Conservation (phyloP, 2,329 filamentous ascomycete species). For the Chlorencoelia australis region DNA sequence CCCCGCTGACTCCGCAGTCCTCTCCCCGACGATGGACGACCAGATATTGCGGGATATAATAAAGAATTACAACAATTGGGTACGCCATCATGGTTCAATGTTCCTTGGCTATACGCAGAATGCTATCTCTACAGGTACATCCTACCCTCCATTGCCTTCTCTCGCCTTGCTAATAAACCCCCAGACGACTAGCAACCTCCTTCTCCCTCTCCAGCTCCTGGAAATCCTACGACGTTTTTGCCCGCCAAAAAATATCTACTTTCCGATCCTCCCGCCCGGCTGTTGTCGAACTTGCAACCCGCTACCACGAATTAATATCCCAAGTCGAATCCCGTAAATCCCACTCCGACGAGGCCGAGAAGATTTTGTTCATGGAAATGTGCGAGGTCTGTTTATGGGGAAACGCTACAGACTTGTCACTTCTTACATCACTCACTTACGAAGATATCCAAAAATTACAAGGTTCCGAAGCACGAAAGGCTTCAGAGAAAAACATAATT, state of each 20-base stretch:
- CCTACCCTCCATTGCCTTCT: neutral
- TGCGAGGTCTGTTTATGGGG: conserved; percentile 96
- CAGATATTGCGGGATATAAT: conserved; percentile 71
- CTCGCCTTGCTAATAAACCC: conserved; percentile 10
- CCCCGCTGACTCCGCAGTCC: conserved; percentile 48
- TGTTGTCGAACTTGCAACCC: conserved; percentile 69
- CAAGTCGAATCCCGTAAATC: conserved; percentile 46
- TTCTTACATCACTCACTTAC: conserved; percentile 81
- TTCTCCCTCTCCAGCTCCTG: conserved; percentile 73
- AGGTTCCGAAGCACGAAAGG: conserved; percentile 76
- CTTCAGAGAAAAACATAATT: conserved; percentile 82
- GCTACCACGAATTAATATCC: conserved; percentile 63
- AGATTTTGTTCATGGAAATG: conserved; percentile 80
- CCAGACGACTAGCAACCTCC: conserved; percentile 65
- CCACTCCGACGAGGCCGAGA: conserved; percentile 51
- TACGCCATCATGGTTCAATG: conserved; percentile 69
- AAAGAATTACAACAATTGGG: conserved; percentile 67
- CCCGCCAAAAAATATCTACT: conserved; percentile 79
- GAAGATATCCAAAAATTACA: conserved; percentile 97
- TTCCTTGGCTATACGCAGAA: conserved; percentile 83
- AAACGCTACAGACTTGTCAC: conserved; percentile 88
- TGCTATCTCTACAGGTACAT: conserved; percentile 76
- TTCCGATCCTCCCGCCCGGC: conserved; percentile 87
- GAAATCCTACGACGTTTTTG: conserved; percentile 85
- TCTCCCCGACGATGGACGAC: conserved; percentile 25